Percentiles rank a stretch among this genome's conserved stretches.
phyloP scores from a whole-genome alignment of 129 eudicot genomes.

The Helianthus annuus region HanXRQr2.0-SUNRISE NC_035443.2:143673973-143674472 shows the following conservation, averaged over 20 bases:
- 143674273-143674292: not conserved
- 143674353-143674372: not conserved
- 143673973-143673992: no score
- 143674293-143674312: not conserved
- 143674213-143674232: constrained; percentile 1
- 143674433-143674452: not conserved
- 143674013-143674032: no score
- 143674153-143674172: no score
- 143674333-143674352: not conserved
- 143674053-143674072: no score
- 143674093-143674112: no score
- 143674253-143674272: not conserved
- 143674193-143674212: not conserved
- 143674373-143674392: not conserved
- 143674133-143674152: no score
- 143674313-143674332: not conserved
- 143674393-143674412: constrained; percentile 2
- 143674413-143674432: not conserved
- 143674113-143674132: no score
- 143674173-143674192: not conserved
- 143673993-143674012: no score
- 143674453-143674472: not conserved
- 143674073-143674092: no score
- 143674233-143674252: not conserved
- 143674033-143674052: no score